These are phyloP conservation scores for Skeletonema costatum DNA, from an alignment of 108 stramenopile genomes.

Conservation along the genomic window DNA sequence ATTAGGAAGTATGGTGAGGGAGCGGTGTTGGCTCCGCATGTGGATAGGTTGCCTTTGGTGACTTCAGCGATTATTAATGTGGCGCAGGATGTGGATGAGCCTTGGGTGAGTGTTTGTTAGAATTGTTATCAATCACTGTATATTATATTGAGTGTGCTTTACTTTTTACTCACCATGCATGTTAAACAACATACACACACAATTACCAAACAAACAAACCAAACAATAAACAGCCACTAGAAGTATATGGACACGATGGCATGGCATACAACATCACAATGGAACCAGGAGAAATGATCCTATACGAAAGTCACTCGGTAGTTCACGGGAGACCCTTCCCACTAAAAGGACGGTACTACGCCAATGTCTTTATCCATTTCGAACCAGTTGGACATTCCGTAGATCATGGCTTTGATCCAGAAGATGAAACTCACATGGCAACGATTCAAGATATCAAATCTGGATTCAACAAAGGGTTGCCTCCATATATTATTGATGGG, in stretches of 20 bases:
- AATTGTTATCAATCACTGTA: not conserved
- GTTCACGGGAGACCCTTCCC: constrained; percentile 93
- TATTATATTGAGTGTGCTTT: not conserved
- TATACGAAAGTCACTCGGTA: constrained; percentile 90
- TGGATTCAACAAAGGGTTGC: constrained; percentile 30
- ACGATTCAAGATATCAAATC: constrained; percentile 10
- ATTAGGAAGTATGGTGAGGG: constrained; percentile 57
- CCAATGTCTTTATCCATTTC: constrained; percentile 81
- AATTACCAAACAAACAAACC: not conserved
- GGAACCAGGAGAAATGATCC: constrained; percentile 88
- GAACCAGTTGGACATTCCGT: constrained; percentile 58
- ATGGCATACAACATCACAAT: constrained; percentile 79
- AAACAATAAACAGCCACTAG: constrained; percentile 44
- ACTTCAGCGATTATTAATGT: constrained; percentile 90
- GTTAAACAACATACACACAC: too few species aligned
- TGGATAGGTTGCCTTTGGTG: constrained; percentile 84
- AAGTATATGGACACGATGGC: constrained; percentile 92
- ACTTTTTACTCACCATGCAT: not conserved
- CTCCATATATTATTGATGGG: constrained; percentile 55
- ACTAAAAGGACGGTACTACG: constrained; percentile 79
- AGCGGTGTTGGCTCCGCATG: constrained; percentile 60
- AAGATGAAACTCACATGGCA: constrained; percentile 4
- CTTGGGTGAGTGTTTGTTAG: constrained; percentile 48
- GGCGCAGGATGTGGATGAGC: constrained; percentile 92
- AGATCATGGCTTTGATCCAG: constrained; percentile 32